phyloP scores from a whole-genome alignment of 2,329 filamentous ascomycete genomes.

The Fusarium napiforme region DNA sequence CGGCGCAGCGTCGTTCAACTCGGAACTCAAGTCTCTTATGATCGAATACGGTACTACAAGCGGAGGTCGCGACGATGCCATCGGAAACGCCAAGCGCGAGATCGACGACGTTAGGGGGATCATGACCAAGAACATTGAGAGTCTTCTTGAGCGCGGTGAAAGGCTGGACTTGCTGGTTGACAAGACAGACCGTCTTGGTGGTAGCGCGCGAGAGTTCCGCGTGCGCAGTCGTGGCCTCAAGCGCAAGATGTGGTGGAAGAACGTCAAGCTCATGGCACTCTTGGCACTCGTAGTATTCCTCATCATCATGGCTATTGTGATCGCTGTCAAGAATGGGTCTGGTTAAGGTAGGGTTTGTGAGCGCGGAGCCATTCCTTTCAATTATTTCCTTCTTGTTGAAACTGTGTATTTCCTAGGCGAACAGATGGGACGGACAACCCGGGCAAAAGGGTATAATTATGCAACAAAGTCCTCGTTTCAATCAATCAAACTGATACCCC shows the following conservation, averaged over 20 bases:
- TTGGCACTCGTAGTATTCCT: slow-evolving; percentile 73
- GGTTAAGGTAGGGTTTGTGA: slow-evolving; percentile 5
- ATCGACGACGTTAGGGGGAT: slow-evolving; percentile 93
- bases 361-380: slow-evolving; percentile 31
- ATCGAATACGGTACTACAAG: slow-evolving; percentile 84
- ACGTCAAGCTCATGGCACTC: slow-evolving; percentile 91
- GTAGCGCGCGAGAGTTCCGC: slow-evolving; percentile 89
- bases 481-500: slow-evolving; percentile 33
- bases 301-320: slow-evolving; percentile 66
- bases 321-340: slow-evolving; percentile 60
- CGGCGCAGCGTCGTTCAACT: slow-evolving; percentile 89
- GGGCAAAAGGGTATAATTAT: slow-evolving; percentile 41
- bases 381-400: slow-evolving; percentile 31
- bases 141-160: slow-evolving; percentile 88
- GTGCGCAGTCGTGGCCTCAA: slow-evolving; percentile 87
- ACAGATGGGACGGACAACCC: slow-evolving; percentile 33
- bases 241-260: slow-evolving; percentile 99
- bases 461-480: slow-evolving; percentile 39
- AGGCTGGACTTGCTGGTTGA: slow-evolving; percentile 93
- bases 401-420: slow-evolving; percentile 37
- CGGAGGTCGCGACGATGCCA: slow-evolving; percentile 80
- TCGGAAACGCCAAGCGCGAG: slow-evolving; percentile 84
- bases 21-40: slow-evolving; percentile 79
- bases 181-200: slow-evolving; percentile 93
- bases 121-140: slow-evolving; percentile 96